Base-by-base conservation (phyloP, 805 yeast genomes). In the Blastobotrys muscicola region DNA sequence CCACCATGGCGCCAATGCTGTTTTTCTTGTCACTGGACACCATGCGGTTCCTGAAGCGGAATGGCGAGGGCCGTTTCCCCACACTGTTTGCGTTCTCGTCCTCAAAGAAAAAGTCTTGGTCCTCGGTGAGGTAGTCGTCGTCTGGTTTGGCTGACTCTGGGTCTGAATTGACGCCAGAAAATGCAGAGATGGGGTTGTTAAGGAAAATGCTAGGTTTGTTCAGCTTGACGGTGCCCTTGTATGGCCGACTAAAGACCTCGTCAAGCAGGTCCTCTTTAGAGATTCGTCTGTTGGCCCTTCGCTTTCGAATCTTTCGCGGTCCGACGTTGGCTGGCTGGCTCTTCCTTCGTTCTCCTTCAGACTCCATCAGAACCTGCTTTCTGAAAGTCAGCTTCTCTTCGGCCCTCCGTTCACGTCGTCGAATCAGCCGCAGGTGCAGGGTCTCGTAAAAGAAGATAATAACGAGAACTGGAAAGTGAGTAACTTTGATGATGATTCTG, bases 401-500 rank as follows among this genome's bases (percentile, higher is more conserved):
- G 10, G 39, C 36, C 10, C 29, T 41, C 2, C 41, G 34, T 10
- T 38, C 46, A 3, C 42, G 30, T 8, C 29, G 33, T 9, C 43
- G 45, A 1, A 29, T 31, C 26, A 52, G 33, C 12, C 51, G 45
- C 20, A 50, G 30, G 38, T 54, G 46, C 16, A 58, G 36, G 36
- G 55, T 38, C 41, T 65, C 69, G 41, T 61, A 65, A 4, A 54
- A 43, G 42, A 55, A 65, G 8, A 65, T 65, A 14, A 52, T 46
- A 10, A 61, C 42, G 33, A 65, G 55, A 7, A 64, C 46, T 4
- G 66, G 69, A 46, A 62, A 53, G 37, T 65, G 69, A 3, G 69
- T 64, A 34, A 56, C 43, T 41, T 66, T 65, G 41, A 65, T 60
- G 29, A 65, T 46, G 4, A 54, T 45, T 6, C 69, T 48, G 44